phyloP scores from a whole-genome alignment of 1,284 basidiomycete genomes.

The Melampsora americana region DNA sequence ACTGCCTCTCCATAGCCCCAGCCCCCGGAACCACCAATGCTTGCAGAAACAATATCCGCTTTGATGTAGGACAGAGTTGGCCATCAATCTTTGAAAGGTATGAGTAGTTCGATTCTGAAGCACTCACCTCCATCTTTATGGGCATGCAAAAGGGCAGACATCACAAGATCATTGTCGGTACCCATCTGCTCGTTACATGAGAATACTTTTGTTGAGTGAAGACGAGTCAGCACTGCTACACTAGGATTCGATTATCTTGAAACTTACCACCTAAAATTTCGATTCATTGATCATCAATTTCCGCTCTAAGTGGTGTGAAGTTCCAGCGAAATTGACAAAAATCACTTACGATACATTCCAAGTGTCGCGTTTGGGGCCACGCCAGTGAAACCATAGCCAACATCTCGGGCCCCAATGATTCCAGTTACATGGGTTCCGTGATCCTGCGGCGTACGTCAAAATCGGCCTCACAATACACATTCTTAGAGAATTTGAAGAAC shows the following conservation, averaged over 20 bases:
- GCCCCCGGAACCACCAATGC: constrained; percentile 31
- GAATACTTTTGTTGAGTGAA: constrained; percentile 26
- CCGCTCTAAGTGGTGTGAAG: too few species aligned
- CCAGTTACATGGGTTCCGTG: constrained; percentile 25
- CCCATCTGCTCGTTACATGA: not conserved
- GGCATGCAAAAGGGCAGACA: constrained; percentile 25
- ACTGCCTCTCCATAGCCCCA: constrained; percentile 29
- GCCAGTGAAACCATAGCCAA: constrained; percentile 17
- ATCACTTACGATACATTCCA: constrained; percentile 20
- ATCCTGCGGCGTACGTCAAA: not conserved
- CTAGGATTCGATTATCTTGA: too few species aligned
- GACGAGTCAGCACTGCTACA: not conserved
- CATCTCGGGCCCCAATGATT: constrained; percentile 16
- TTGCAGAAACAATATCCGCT: constrained; percentile 39
- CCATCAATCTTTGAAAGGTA: too few species aligned
- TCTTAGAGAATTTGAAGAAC: not conserved
- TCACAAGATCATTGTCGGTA: constrained; percentile 14
- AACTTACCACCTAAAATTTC: too few species aligned
- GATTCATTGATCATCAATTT: too few species aligned
- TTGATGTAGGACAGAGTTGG: not conserved
- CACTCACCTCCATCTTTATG: constrained; percentile 34
- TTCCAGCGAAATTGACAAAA: too few species aligned
- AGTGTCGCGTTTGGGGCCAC: constrained; percentile 9
- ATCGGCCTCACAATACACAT: not conserved
- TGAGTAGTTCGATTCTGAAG: not conserved